Conservation (phyloP, 805 yeast species). For the Saccharomycopsis fermentans region DNA sequence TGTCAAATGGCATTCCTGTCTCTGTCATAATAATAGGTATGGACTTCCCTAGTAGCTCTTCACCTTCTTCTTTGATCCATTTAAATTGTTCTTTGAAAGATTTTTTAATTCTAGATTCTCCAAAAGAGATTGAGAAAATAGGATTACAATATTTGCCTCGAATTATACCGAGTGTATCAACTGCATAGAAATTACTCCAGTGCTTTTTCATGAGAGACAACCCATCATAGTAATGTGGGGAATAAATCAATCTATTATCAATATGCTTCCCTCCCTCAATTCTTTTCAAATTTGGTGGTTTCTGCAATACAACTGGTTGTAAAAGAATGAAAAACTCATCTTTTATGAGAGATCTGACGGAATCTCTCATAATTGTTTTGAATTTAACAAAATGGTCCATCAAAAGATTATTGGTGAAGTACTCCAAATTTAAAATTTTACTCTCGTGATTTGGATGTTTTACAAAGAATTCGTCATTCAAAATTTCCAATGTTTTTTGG, state of each 20-base stretch:
- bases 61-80: constrained; percentile 59
- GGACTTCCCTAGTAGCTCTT: constrained; percentile 43
- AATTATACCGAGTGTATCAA: constrained; percentile 82
- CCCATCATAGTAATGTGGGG: constrained; percentile 94
- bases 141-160: constrained; percentile 70
- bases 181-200: constrained; percentile 78
- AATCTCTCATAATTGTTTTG: constrained; percentile 37
- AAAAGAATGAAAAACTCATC: constrained; percentile 46
- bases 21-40: constrained; percentile 80
- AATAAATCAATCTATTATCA: constrained; percentile 56
- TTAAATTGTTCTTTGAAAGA: constrained; percentile 58
- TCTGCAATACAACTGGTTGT: constrained; percentile 74
- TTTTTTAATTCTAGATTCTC: constrained; percentile 68
- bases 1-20: constrained; percentile 96
- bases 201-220: constrained; percentile 83
- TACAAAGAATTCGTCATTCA: constrained; percentile 44
- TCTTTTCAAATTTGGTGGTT: constrained; percentile 51
- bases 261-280: constrained; percentile 38
- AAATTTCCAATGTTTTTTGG: constrained; percentile 28
- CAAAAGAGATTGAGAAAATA: constrained; percentile 63
- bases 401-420: constrained; percentile 56
- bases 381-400: constrained; percentile 49
- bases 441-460: constrained; percentile 29
- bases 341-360: constrained; percentile 25
- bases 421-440: constrained; percentile 34